phyloP scores from a whole-genome alignment of 1,284 basidiomycete genomes.

The Gomphus bonarii region DNA sequence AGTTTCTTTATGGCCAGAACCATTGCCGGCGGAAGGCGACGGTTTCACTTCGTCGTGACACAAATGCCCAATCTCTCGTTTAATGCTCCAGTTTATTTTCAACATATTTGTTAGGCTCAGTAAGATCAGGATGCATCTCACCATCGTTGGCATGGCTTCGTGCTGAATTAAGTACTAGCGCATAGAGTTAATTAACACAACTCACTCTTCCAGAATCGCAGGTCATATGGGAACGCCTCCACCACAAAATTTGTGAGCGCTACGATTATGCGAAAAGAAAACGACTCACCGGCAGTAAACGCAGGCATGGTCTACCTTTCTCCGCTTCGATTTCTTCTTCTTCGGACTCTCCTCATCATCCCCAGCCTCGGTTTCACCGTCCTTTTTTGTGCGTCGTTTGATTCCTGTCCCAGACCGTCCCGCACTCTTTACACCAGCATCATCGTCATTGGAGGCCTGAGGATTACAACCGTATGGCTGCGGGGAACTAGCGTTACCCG shows the following conservation, averaged over 20 bases:
- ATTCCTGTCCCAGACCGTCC: not conserved
- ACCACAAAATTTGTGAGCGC: not conserved
- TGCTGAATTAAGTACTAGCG: conserved; percentile 29
- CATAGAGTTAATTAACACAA: conserved; percentile 13
- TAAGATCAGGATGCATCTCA: conserved; percentile 29
- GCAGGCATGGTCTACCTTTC: conserved; percentile 86
- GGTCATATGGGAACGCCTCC: conserved; percentile 11
- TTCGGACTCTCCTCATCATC: conserved; percentile 47
- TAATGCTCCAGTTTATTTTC: conserved; percentile 41
- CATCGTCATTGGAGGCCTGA: not conserved
- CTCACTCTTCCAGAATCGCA: conserved; percentile 11
- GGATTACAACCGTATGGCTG: not conserved
- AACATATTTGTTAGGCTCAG: not conserved
- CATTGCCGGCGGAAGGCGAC: conserved; percentile 17
- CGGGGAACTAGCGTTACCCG: not conserved
- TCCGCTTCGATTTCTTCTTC: conserved; percentile 39
- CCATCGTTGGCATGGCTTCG: conserved; percentile 85
- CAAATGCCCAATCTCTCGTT: conserved; percentile 84
- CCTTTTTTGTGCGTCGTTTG: conserved; percentile 10
- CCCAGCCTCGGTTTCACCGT: conserved; percentile 20
- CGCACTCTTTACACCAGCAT: not conserved
- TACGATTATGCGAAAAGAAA: not conserved
- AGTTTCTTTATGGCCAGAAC: not conserved
- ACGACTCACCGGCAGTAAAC: conserved; percentile 82
- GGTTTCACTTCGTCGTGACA: conserved; percentile 79